A percentile compares a stretch with the other conserved stretches of the same genome.
phyloP scores from a whole-genome alignment of 108 stramenopile species.

The Tribonema minus region DNA sequence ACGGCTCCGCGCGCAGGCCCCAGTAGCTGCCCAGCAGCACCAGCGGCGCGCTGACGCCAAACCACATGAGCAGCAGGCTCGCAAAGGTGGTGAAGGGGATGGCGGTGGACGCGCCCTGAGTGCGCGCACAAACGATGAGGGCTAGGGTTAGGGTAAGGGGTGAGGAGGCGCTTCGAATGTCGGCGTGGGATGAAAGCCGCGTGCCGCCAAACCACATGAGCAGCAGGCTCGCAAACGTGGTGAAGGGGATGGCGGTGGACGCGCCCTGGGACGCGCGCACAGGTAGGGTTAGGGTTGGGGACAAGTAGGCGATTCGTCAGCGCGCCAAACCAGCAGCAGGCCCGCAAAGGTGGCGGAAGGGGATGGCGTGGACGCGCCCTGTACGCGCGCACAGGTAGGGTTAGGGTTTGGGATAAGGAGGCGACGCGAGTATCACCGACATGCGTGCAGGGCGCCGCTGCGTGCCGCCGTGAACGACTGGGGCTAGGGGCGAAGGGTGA shows the following conservation, averaged over 20 bases:
- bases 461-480: no score
- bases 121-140: slow-evolving; percentile 72
- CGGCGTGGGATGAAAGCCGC: no score
- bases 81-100: slow-evolving; percentile 83
- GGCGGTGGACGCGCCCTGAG: slow-evolving; percentile 82
- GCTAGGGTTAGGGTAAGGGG: no score
- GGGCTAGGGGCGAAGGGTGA: not conserved
- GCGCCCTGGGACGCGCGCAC: slow-evolving; percentile 79
- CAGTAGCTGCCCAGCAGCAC: slow-evolving; percentile 92
- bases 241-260: slow-evolving; percentile 84
- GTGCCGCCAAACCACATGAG: slow-evolving; percentile 57
- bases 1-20: slow-evolving; percentile 76
- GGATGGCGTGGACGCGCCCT: slow-evolving; percentile 83
- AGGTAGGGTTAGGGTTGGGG: no score
- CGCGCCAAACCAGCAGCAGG: slow-evolving; percentile 60
- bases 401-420: no score
- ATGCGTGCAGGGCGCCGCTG: no score
- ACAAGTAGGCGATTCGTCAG: no score
- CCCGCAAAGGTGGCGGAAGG: slow-evolving; percentile 77
- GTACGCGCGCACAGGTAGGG: slow-evolving; percentile 67
- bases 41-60: slow-evolving; percentile 69
- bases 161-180: no score
- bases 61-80: slow-evolving; percentile 63
- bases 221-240: slow-evolving; percentile 74
- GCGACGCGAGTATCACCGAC: no score